Evolutionary conservation across 495 filamentous ascomycete genomes (phyloP), one percentile per base, ranked within the genome.

Genomic region (Aspergillus cavernicola): DNA sequence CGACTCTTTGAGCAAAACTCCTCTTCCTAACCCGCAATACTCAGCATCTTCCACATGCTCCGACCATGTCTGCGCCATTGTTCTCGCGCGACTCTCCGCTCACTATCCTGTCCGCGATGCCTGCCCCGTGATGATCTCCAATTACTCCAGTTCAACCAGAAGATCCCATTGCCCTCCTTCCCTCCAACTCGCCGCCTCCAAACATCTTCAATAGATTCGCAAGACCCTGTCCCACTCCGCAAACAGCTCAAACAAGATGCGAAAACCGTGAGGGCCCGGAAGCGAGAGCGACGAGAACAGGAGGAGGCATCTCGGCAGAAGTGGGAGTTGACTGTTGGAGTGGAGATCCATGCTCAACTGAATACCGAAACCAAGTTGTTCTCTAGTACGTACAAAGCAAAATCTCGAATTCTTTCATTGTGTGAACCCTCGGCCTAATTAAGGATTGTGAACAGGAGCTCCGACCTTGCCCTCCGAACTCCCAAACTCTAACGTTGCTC

Each of bases 281-380:
- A 74, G 46, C 66, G 59, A 28, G 58, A 66, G 23, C 65, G 62
- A 38, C 71, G 71, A 53, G 65, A 69, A 45, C 61, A 57, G n/a
- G 71, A 71, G 23, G 69, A 68, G 46, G 66, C 65, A 9, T 68
- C 62, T 11, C 58, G 64, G 28, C 63, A 72, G 32, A 70, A 73
- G 52, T 98, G 92, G 92, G 87, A 93, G 57, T 75, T 97, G 61
- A 96, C 92, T 0, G 90, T 96, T 12, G 93, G 93, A 39, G 88
- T 99, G 60, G 93, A 99, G 71, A 91, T 99, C 60, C 95, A 99
- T 67, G 93, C 95, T 10, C 92, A 97, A 65, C 74, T 99, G 58
- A 92, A 97, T 65, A 92, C 91, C 2, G 76, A 80, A 6, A 71
- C 77, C 56, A 95, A 97, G 67, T 75, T 98, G 51, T 97, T 97